Conservation (phyloP, 495 filamentous ascomycete genomes). For the Neurospora sp. region DNA sequence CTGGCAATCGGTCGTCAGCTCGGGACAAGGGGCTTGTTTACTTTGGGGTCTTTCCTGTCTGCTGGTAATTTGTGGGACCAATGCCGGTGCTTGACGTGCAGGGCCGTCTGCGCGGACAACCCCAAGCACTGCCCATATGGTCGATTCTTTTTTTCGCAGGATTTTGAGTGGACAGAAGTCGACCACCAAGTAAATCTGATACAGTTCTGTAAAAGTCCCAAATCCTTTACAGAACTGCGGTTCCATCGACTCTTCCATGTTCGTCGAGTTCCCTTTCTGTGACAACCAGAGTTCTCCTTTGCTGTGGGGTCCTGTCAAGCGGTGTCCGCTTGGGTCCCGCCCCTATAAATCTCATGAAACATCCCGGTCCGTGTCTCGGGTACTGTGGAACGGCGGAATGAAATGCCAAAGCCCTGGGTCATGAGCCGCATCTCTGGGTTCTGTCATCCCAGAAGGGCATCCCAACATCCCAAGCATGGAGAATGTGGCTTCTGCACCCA, state of each 20-base stretch:
- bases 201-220: background rate
- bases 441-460: background rate
- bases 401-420: background rate
- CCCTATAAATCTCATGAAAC: background rate
- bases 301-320: background rate
- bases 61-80: background rate
- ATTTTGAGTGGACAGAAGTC: background rate
- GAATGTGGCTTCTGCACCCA: background rate
- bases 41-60: background rate
- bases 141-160: background rate
- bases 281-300: background rate
- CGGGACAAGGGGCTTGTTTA: background rate
- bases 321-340: background rate
- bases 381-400: background rate
- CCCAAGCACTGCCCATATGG: background rate
- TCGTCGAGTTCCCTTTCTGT: background rate
- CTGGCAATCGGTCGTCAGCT: background rate
- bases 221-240: background rate
- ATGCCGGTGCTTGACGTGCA: background rate
- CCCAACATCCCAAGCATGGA: background rate
- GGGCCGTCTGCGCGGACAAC: background rate
- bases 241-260: background rate
- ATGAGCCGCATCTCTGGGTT: background rate
- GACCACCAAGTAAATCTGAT: background rate
- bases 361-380: background rate